These are phyloP conservation scores for Medicago truncatula DNA, from an alignment of 306 rosid genomes.

Conservation along the genomic window DNA sequence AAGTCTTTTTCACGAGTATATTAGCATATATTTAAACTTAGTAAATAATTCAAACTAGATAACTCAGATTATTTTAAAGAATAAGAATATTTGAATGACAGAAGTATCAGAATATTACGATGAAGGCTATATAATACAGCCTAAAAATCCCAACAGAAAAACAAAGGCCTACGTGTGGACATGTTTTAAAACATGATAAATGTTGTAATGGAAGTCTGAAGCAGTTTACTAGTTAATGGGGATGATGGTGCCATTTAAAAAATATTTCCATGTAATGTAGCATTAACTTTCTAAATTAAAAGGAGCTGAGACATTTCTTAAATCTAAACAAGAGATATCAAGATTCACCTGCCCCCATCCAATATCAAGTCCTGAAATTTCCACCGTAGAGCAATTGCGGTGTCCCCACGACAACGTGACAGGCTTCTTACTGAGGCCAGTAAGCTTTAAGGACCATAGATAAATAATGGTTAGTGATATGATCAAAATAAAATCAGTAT, in stretches of 20 bases:
- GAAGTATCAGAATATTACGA: no score
- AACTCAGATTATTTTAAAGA: neutral
- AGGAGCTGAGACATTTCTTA: slow-evolving; percentile 38
- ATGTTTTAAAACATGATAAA: slow-evolving; percentile 9
- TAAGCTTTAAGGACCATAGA: slow-evolving; percentile 65
- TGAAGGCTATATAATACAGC: neutral
- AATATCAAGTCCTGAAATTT: slow-evolving; percentile 91
- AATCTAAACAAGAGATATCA: slow-evolving; percentile 26
- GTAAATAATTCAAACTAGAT: slow-evolving; percentile 25
- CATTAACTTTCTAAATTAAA: slow-evolving; percentile 23
- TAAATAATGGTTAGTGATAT: slow-evolving; percentile 44
- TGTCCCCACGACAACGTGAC: slow-evolving; percentile 74
- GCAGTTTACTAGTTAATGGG: neutral
- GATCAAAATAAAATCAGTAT: neutral
- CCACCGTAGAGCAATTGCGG: slow-evolving; percentile 70
- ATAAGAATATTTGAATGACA: slow-evolving; percentile 21
- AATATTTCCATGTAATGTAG: slow-evolving; percentile 10
- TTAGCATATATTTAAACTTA: slow-evolving; percentile 11
- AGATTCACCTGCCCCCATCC: slow-evolving; percentile 98
- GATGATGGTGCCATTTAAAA: slow-evolving; percentile 11
- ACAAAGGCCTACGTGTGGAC: neutral
- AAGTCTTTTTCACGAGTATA: slow-evolving; percentile 16
- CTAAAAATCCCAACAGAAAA: slow-evolving; percentile 16
- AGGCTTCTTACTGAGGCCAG: slow-evolving; percentile 64
- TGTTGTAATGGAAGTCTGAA: slow-evolving; percentile 11